Percentiles rank a stretch among this genome's conserved stretches.
phyloP scores from a whole-genome alignment of 2,329 filamentous ascomycete genomes.

The Colletotrichum sp. region DNA sequence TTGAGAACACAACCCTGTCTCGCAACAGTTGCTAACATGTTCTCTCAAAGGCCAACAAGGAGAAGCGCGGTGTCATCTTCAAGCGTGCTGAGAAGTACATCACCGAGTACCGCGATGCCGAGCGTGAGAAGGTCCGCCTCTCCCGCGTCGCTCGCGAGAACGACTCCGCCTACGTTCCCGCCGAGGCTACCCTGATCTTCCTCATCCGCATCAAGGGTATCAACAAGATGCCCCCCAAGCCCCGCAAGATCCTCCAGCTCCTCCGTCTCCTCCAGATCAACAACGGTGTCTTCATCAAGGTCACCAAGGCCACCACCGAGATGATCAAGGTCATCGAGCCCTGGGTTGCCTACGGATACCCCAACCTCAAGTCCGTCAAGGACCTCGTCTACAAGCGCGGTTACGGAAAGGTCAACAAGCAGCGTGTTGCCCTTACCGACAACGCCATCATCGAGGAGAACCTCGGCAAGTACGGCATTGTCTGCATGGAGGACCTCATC shows the following conservation, averaged over 20 bases:
- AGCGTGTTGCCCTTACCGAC: slow-evolving; percentile 95
- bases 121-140: slow-evolving; percentile 98
- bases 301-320: slow-evolving; percentile 97
- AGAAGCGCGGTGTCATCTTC: slow-evolving; percentile 99
- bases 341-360: slow-evolving; percentile 99
- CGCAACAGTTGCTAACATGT: background rate
- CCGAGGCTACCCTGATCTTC: slow-evolving; percentile 96
- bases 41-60: slow-evolving; percentile 83
- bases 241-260: slow-evolving; percentile 99
- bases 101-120: slow-evolving; percentile 97
- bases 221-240: slow-evolving; percentile 99
- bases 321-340: slow-evolving; percentile 99
- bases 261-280: slow-evolving; percentile 99
- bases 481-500: slow-evolving; percentile 99
- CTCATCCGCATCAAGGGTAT: slow-evolving; percentile 99
- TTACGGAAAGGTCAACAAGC: slow-evolving; percentile 99
- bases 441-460: slow-evolving; percentile 97
- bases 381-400: slow-evolving; percentile 99
- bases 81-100: slow-evolving; percentile 99
- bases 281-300: slow-evolving; percentile 97
- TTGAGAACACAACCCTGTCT: slow-evolving; percentile 18
- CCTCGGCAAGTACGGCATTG: slow-evolving; percentile 97
- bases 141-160: slow-evolving; percentile 87
- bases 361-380: slow-evolving; percentile 98
- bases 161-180: slow-evolving; percentile 92